Evolutionary conservation across 208 protist species (phyloP), one percentile per base, ranked within the genome.

Genomic region (Vickermania ingenoplastis): DNA sequence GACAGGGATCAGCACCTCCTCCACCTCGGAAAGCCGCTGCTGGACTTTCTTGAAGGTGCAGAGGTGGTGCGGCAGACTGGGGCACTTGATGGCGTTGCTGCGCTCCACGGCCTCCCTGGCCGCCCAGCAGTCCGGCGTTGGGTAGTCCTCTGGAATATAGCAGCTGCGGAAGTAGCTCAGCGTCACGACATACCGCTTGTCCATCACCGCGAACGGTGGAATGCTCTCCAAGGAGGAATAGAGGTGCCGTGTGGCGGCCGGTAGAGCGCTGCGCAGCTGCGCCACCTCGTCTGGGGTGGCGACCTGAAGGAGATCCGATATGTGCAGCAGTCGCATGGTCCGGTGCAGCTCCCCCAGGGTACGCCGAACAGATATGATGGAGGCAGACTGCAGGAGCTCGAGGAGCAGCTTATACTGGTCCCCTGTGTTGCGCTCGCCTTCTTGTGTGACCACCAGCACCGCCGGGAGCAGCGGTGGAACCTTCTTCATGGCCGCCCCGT

Each of bases 31-130:
- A 56, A 98, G 75, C 2, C 96, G 67, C 77, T 98, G 92, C 73
- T 98, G 95, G 24, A 98, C 63, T 63, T 97, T 97, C 65, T 98
- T 98, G 49, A 95, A 94, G 13, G 94, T 97, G 51, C 95, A 76
- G 4, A 98, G 78, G 59, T 98, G 96, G 61, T 97, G 83, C 2
- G 90, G 90, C 13, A 98, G 69, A 21, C 79, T 92, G n/a, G 96
- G 96, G 69, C 94, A 97, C 74, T 98, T 97, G 21, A 97, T 89
- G 3, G 92, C 89, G 29, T 81, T 84, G 28, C 80, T 79, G 52
- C 71, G 58, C 71, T 97, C 94, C 2, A 97, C 24, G 3, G 57
- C 22, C 54, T 77, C 58, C 17, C 96, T 78, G 13, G 79, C 69
- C 45, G 74, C 57, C 95, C 95, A 98, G 23, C 74, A 65, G 36